These are phyloP conservation scores for Penicillium sp. DNA, from an alignment of 2,329 filamentous ascomycete genomes.

Conservation along the genomic window DNA sequence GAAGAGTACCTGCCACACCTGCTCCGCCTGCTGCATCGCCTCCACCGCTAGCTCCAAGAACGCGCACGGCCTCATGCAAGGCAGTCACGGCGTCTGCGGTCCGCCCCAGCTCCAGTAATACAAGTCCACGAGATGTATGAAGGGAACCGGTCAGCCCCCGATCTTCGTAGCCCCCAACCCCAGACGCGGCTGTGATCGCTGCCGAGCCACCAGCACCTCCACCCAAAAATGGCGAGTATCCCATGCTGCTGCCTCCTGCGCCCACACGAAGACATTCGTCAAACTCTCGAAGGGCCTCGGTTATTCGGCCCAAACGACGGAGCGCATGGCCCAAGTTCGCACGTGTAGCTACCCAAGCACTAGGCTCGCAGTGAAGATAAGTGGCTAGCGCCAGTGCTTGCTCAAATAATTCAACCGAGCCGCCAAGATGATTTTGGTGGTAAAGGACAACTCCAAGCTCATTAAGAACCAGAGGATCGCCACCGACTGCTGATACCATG, in stretches of 20 bases:
- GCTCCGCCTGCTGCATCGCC: constrained; percentile 49
- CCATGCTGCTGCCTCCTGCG: constrained; percentile 68
- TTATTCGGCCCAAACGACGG: constrained; percentile 66
- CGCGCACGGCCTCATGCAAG: constrained; percentile 68
- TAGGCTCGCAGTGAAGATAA: constrained; percentile 77
- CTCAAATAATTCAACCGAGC: constrained; percentile 74
- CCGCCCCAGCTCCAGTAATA: constrained; percentile 73
- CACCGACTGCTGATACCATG: constrained; percentile 30
- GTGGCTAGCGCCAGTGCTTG: constrained; percentile 74
- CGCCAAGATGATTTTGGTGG: constrained; percentile 75
- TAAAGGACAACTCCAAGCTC: constrained; percentile 97
- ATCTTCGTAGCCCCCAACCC: constrained; percentile 49
- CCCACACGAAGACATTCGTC: constrained; percentile 82
- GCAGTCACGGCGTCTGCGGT: constrained; percentile 76
- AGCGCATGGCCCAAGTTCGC: constrained; percentile 89
- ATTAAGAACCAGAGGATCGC: constrained; percentile 85
- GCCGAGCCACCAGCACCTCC: constrained; percentile 37
- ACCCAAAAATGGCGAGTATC: constrained; percentile 67
- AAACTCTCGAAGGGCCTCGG: constrained; percentile 75
- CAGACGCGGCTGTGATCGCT: constrained; percentile 37
- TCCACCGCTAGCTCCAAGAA: constrained; percentile 46
- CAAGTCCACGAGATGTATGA: constrained; percentile 64
- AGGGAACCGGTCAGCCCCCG: constrained; percentile 47
- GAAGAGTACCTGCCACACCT: constrained; percentile 47
- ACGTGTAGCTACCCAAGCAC: constrained; percentile 78